A percentile compares a stretch with the other conserved stretches of the same genome.
These are phyloP conservation scores for Phytophthora crassamura DNA, from an alignment of 352 stramenopile genomes.

Conservation along the genomic window DNA sequence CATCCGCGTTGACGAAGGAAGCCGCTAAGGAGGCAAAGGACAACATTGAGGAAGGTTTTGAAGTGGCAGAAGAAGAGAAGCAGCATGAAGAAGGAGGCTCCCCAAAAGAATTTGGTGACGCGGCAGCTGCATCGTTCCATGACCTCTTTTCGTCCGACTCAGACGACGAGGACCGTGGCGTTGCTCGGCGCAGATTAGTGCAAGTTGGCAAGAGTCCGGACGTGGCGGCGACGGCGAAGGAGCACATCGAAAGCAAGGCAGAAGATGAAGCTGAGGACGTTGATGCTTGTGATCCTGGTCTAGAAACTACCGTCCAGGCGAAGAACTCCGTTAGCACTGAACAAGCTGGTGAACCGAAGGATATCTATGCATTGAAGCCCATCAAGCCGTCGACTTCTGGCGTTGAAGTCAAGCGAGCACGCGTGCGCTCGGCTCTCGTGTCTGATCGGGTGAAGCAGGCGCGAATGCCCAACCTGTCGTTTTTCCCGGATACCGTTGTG, in stretches of 20 bases:
- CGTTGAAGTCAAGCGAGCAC: slow-evolving; percentile 51
- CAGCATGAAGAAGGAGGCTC: not conserved
- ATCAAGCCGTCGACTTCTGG: slow-evolving; percentile 27
- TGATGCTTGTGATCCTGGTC: not conserved
- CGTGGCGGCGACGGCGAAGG: not conserved
- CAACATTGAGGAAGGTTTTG: slow-evolving; percentile 48
- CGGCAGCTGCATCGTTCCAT: slow-evolving; percentile 23
- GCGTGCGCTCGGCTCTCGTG: slow-evolving; percentile 43
- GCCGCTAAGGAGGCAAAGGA: slow-evolving; percentile 40
- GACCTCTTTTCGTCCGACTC: slow-evolving; percentile 40
- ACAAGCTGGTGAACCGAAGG: not conserved
- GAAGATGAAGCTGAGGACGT: too few species aligned
- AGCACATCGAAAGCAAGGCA: too few species aligned
- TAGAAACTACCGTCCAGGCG: slow-evolving; percentile 4
- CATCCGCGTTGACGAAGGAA: slow-evolving; percentile 47
- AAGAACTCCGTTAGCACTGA: slow-evolving; percentile 2
- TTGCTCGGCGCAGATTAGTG: slow-evolving; percentile 6
- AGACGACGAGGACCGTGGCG: slow-evolving; percentile 14
- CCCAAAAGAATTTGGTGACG: not conserved
- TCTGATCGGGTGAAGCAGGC: slow-evolving; percentile 45
- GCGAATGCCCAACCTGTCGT: slow-evolving; percentile 56
- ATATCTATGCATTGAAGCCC: slow-evolving; percentile 29
- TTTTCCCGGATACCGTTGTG: slow-evolving; percentile 50
- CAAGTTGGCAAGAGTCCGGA: not conserved
- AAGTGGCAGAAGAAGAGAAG: slow-evolving; percentile 22